Evolutionary conservation across 768 basidiomycete species (phyloP).

Genomic region (Podaxis pistillaris): DNA sequence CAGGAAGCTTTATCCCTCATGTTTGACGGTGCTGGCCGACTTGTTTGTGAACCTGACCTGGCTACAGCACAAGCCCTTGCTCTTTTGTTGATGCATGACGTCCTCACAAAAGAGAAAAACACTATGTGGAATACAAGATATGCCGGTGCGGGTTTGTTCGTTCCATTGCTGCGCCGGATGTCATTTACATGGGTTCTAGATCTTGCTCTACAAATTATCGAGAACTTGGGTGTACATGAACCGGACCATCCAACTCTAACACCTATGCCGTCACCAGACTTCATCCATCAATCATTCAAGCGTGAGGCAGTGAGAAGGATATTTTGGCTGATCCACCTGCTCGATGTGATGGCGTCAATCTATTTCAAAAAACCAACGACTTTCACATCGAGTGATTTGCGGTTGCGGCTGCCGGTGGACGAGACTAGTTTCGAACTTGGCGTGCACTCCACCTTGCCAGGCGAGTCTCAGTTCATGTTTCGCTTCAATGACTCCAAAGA

Average conservation of each 20-base stretch:
- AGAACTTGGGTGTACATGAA: conserved; percentile 62
- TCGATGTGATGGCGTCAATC: conserved; percentile 49
- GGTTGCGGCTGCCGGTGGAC: conserved; percentile 73
- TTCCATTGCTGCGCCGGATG: conserved; percentile 17
- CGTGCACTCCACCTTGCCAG: conserved; percentile 53
- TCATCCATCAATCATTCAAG: conserved; percentile 61
- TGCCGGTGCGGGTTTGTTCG: conserved; percentile 40
- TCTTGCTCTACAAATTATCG: conserved; percentile 64
- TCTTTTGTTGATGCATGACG: conserved; percentile 68
- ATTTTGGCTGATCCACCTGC: conserved; percentile 74
- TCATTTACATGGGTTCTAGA: conserved; percentile 38
- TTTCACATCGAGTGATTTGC: conserved; percentile 44
- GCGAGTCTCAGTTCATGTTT: conserved; percentile 30
- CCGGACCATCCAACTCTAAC: conserved; percentile 61
- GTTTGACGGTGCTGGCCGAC: conserved; percentile 67
- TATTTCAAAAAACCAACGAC: conserved; percentile 45
- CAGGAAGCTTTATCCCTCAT: conserved; percentile 65
- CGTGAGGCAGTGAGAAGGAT: conserved; percentile 79
- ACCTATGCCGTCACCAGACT: conserved; percentile 55
- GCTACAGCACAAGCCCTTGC: conserved; percentile 75
- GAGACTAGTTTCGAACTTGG: conserved; percentile 80
- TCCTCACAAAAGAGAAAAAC: conserved; percentile 42
- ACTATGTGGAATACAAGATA: conserved; percentile 41
- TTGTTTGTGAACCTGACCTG: conserved; percentile 62
- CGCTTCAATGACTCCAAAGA: background rate